phyloP scores from a whole-genome alignment of 1,284 basidiomycete genomes.

The Malassezia caprae region DNA sequence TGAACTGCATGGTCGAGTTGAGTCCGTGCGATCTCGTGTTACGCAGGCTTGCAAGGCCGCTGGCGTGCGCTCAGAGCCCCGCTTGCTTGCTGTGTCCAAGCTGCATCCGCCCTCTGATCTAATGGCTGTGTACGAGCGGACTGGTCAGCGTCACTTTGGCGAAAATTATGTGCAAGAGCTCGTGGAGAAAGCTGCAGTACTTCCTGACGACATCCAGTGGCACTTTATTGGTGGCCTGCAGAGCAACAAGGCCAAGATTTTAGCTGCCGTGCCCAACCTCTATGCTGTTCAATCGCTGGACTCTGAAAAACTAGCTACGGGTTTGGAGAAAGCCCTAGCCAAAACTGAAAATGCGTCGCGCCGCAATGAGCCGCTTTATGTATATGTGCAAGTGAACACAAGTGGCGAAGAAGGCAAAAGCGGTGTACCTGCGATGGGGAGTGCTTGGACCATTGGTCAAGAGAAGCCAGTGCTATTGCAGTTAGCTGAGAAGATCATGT shows the following conservation, averaged over 20 bases:
- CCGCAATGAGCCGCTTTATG: conserved; percentile 56
- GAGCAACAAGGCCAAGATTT: conserved; percentile 82
- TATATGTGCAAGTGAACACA: conserved; percentile 88
- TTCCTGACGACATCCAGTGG: conserved; percentile 57
- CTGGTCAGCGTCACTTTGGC: conserved; percentile 78
- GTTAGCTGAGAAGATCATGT: conserved; percentile 65
- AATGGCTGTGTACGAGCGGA: conserved; percentile 52
- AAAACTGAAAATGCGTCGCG: conserved; percentile 47
- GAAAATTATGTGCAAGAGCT: conserved; percentile 97
- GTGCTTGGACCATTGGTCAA: conserved; percentile 24
- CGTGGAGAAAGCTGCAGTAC: conserved; percentile 57
- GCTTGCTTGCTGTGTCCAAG: conserved; percentile 85
- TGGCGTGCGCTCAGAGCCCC: conserved; percentile 30
- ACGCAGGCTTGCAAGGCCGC: not conserved
- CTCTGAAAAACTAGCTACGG: conserved; percentile 69
- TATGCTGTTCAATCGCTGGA: conserved; percentile 83
- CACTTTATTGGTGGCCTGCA: conserved; percentile 93
- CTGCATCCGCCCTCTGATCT: conserved; percentile 82
- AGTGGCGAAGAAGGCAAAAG: conserved; percentile 82
- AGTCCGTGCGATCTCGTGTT: not conserved
- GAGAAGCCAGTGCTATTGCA: conserved; percentile 51
- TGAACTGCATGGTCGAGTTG: not conserved
- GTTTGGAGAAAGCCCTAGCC: conserved; percentile 68
- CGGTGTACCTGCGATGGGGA: conserved; percentile 60
- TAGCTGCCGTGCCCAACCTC: conserved; percentile 89